Evolutionary conservation across 2,329 filamentous ascomycete genomes (phyloP).

Genomic region (Apiospora rasikravindrae): DNA sequence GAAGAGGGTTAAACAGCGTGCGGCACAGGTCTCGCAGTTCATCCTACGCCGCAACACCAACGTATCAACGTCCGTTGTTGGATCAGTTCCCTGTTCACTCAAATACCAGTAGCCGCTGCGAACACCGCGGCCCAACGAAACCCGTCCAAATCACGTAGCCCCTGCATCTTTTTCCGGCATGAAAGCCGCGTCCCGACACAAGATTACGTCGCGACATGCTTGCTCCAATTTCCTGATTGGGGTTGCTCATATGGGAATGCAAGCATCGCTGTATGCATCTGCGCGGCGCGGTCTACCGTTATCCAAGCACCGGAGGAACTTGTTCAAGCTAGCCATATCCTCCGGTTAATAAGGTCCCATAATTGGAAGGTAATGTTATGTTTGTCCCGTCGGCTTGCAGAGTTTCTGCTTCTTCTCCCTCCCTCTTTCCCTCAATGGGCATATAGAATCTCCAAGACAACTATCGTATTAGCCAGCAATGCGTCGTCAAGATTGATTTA

Average conservation of each 20-base stretch:
- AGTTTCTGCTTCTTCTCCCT: not conserved
- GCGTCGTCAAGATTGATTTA: not conserved
- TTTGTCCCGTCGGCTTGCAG: too few relatives aligned
- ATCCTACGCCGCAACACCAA: too few relatives aligned
- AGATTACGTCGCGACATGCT: not conserved
- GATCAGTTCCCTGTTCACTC: too few relatives aligned
- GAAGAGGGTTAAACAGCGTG: too few relatives aligned
- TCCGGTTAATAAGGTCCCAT: too few relatives aligned
- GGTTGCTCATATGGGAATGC: not conserved
- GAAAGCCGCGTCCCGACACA: not conserved
- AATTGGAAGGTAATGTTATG: too few relatives aligned
- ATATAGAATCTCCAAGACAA: too few relatives aligned
- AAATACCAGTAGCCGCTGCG: not conserved
- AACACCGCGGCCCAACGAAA: not conserved
- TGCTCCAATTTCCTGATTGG: not conserved
- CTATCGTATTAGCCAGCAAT: too few relatives aligned
- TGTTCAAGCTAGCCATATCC: too few relatives aligned
- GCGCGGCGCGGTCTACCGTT: not conserved
- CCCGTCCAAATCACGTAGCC: not conserved
- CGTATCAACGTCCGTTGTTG: too few relatives aligned
- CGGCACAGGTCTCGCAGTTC: too few relatives aligned
- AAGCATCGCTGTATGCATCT: not conserved
- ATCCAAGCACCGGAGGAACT: too few relatives aligned
- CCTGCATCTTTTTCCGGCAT: not conserved
- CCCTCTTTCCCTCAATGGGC: not conserved